Base-by-base conservation (phyloP, 1,139 yeast species). In the Blastobotrys ciferrii region DNA sequence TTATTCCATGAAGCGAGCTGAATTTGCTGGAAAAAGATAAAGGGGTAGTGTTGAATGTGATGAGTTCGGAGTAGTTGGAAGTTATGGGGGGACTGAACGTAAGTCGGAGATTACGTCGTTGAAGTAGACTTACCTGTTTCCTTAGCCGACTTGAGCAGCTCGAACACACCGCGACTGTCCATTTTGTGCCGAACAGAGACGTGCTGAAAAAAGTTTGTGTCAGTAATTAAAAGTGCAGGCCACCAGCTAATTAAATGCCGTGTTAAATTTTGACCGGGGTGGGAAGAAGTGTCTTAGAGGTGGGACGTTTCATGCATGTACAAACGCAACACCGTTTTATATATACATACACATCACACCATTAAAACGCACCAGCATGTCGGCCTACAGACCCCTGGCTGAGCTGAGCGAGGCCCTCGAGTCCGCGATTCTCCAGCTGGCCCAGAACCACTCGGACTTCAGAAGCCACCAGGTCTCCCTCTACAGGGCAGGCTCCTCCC, bases 101-200 rank as follows among this genome's bases (percentile, higher is more conserved):
- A n/a, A n/a, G n/a, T n/a, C n/a, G n/a, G n/a, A n/a, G n/a, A n/a
- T n/a, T n/a, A n/a, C n/a, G n/a, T n/a, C n/a, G n/a, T n/a, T n/a
- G n/a, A n/a, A n/a, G n/a, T n/a, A 35, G 7, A 44, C 60, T 43
- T 49, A 58, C 61, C 58, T 17, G 59, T 52, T 43, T 56, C 60
- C 46, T 50, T 46, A 19, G 56, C 54, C 20, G 57, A 52, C 51
- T 55, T 60, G 32, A 61, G 46, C 31, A 56, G 51, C 39, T 57
- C 62, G 43, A 54, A 59, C 9, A 59, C 58, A 20, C 56, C 47
- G 37, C 53, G 50, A 42, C 48, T 51, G 37, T 59, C 63, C 62
- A 60, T 60, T 30, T 25, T 38, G n/a, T 9, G 28, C 5, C 28
- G 9, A 23, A 6, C 28, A 23, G 9, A 23, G 9, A 5, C 9